phyloP scores from a whole-genome alignment of 179 eudicot species.

The Heliamphora pulchella region DNA sequence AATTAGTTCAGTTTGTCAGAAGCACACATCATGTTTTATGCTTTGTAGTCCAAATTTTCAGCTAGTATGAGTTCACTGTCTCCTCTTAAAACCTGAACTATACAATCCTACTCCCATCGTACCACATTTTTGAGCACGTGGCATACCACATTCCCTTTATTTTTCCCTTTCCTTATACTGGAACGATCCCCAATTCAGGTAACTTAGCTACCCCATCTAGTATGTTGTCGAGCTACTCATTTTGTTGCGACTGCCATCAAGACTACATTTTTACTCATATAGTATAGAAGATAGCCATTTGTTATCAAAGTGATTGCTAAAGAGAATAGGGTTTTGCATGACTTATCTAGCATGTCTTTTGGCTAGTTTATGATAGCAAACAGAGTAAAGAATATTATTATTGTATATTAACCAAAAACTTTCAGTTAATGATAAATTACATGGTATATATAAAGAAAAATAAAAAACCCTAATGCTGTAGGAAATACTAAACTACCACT shows the following conservation, averaged over 20 bases:
- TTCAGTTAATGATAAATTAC: no score
- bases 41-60: background rate
- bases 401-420: no score
- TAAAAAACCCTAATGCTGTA: no score
- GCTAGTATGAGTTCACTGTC: background rate
- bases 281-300: background rate
- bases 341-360: background rate
- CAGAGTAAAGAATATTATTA: no score
- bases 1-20: background rate
- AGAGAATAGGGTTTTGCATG: background rate
- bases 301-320: background rate
- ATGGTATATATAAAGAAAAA: no score
- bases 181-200: no score
- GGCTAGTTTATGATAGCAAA: background rate
- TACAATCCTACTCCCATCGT: no score
- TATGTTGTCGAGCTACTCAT: background rate
- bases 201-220: background rate
- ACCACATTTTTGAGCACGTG: no score
- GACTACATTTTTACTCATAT: background rate
- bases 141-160: no score
- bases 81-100: background rate
- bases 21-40: background rate
- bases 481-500: no score
- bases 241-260: background rate
- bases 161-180: no score